Evolutionary conservation across 306 rosid genomes (phyloP), one percentile per base, ranked within the genome.

Genomic region (Fragaria vesca): DNA sequence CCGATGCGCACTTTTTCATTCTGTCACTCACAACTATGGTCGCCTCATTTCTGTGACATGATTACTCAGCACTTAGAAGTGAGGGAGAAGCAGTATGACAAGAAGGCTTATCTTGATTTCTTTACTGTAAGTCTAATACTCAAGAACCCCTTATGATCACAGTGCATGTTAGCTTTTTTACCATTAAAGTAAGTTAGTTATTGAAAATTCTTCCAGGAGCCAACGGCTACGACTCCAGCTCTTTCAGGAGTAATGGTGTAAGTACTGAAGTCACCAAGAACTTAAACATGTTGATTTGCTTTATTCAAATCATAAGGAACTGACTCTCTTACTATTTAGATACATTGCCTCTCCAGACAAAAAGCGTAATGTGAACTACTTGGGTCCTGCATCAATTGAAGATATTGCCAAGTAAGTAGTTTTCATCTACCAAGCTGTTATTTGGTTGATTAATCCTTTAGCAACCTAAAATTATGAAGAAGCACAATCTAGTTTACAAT

Each of bases 81-180:
- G 81, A 86, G 98, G 85, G 97, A 95, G 89, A 95, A 95, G 86
- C 97, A 91, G 86, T 91, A 91, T 36, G 97, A 95, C 87, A 72
- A 84, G 83, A 89, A 92, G 86, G 95, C 82, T 67, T 90, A 94
- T 76, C 67, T 90, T 30, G 93, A 94, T 80, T 69, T 92, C 82
- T 94, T 85, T 85, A 87, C 93, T 26, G 97, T 89, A 87, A 94
- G 98, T 88, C 66, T 77, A 38, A 24, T 52, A 54, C 57, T 61
- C 48, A 38, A 66, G 43, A 73, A 69, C 54, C 63, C 20, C 50
- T 24, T 60, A 13, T 40, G 46, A 52, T 43, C 30, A 65, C 26
- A 8, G 15, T 55, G 46, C 11, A 73, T 57, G 28, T 13, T 16
- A 51, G 66, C 52, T 18, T 52, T 52, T 61, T 69, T 58, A 66